phyloP scores from a whole-genome alignment of 2,329 filamentous ascomycete genomes.

The Verticillium dahliae region DNA sequence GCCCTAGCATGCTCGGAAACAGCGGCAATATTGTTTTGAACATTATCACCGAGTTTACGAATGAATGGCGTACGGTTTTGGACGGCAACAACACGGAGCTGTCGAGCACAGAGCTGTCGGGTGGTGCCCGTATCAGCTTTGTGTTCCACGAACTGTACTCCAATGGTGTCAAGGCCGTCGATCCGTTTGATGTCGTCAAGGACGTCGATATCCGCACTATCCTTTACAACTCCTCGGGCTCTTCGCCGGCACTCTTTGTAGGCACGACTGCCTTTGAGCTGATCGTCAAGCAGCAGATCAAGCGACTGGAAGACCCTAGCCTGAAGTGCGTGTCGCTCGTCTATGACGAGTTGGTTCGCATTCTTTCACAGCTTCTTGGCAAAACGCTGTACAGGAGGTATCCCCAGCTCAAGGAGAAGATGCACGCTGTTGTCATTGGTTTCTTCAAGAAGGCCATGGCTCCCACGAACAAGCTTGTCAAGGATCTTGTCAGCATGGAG shows the following conservation, averaged over 20 bases:
- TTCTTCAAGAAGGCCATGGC: slow-evolving; percentile 99
- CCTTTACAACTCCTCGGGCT: slow-evolving; percentile 98
- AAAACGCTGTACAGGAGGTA: slow-evolving; percentile 92
- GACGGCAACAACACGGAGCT: slow-evolving; percentile 97
- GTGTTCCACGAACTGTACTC: slow-evolving; percentile 98
- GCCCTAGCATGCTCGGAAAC: slow-evolving; percentile 93
- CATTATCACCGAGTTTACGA: slow-evolving; percentile 98
- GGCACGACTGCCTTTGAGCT: slow-evolving; percentile 97
- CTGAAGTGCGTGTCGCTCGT: slow-evolving; percentile 96
- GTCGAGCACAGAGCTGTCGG: slow-evolving; percentile 88
- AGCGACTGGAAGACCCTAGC: slow-evolving; percentile 89
- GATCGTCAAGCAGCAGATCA: slow-evolving; percentile 98
- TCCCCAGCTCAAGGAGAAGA: slow-evolving; percentile 92
- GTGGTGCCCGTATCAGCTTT: slow-evolving; percentile 96
- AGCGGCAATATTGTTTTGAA: slow-evolving; percentile 94
- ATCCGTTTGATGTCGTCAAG: slow-evolving; percentile 96
- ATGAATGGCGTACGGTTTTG: slow-evolving; percentile 92
- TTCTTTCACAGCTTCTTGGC: slow-evolving; percentile 79
- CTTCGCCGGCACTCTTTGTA: slow-evolving; percentile 92
- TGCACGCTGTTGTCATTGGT: slow-evolving; percentile 81
- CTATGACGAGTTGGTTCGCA: slow-evolving; percentile 95
- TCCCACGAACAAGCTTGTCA: slow-evolving; percentile 94
- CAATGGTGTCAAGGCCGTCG: slow-evolving; percentile 94
- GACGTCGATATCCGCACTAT: slow-evolving; percentile 96
- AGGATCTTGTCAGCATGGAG: slow-evolving; percentile 91